Percentiles rank a stretch among this genome's conserved stretches.
phyloP scores from a whole-genome alignment of 768 basidiomycete genomes.

The Calocera viscosa region DNA sequence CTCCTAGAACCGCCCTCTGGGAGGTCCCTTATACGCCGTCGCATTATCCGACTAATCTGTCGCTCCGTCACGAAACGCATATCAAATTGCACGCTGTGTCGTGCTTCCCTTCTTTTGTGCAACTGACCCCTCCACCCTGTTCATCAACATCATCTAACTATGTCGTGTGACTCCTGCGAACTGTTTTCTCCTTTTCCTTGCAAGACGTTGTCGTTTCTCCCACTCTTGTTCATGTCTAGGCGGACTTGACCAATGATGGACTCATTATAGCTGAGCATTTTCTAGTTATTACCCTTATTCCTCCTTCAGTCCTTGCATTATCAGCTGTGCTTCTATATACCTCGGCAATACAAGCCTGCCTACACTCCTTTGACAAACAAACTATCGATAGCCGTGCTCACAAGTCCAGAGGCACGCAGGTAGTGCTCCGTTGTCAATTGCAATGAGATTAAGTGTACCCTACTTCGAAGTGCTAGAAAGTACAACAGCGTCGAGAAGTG shows the following conservation, averaged over 20 bases:
- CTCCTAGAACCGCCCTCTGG: not conserved
- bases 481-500: not conserved
- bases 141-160: not conserved
- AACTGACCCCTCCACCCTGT: not conserved
- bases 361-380: constrained; percentile 6
- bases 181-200: not conserved
- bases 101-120: constrained; percentile 6
- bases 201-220: not conserved
- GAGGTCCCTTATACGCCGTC: not conserved
- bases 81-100: constrained; percentile 1
- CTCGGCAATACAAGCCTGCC: constrained; percentile 8
- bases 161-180: constrained; percentile 4
- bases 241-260: constrained; percentile 8
- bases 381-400: not conserved
- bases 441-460: not conserved
- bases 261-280: constrained; percentile 5
- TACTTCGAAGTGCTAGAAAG: not conserved
- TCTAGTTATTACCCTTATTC: not conserved
- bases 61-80: constrained; percentile 4
- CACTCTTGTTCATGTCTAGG: constrained; percentile 8
- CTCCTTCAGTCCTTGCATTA: not conserved
- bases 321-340: constrained; percentile 5
- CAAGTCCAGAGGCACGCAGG: not conserved
- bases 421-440: not conserved
- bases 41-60: not conserved